Evolutionary conservation across 1,139 yeast genomes (phyloP).

Genomic region (Sugiyamaella japonica): DNA sequence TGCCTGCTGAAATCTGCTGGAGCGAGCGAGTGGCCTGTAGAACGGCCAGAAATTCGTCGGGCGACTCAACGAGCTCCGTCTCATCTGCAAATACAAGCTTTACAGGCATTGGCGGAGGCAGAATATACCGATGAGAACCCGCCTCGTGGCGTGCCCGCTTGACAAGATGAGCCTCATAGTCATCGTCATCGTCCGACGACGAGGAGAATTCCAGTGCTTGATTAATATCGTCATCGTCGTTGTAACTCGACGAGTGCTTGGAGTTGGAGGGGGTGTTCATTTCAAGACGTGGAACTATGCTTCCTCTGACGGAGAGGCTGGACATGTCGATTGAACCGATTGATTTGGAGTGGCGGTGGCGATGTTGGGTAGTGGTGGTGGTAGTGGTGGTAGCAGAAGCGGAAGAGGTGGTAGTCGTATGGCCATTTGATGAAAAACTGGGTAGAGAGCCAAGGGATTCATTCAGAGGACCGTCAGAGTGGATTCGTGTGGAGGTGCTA

Average conservation of each 20-base stretch:
- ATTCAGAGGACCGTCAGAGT: neutral
- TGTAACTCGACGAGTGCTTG: neutral
- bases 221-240: neutral
- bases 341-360: constrained; percentile 24
- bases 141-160: constrained; percentile 5
- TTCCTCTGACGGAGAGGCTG: constrained; percentile 5
- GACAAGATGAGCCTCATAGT: constrained; percentile 14
- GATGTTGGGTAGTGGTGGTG: neutral
- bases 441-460: no score
- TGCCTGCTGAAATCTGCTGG: constrained; percentile 42
- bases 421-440: neutral
- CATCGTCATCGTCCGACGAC: constrained; percentile 15
- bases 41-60: constrained; percentile 41
- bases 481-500: constrained; percentile 11
- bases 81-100: constrained; percentile 30
- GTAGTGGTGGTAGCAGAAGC: neutral
- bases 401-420: neutral
- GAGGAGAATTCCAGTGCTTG: constrained; percentile 17
- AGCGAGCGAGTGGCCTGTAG: constrained; percentile 45
- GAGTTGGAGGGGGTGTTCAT: constrained; percentile 1
- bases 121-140: constrained; percentile 3
- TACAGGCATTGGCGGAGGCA: constrained; percentile 33
- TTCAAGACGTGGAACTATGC: constrained; percentile 18
- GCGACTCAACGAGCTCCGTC: constrained; percentile 33
- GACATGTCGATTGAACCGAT: constrained; percentile 17